Percentiles rank a stretch among this genome's conserved stretches.
Evolutionary conservation across 768 basidiomycete species (phyloP).

Genomic region (Hebeloma cylindrosporum): DNA sequence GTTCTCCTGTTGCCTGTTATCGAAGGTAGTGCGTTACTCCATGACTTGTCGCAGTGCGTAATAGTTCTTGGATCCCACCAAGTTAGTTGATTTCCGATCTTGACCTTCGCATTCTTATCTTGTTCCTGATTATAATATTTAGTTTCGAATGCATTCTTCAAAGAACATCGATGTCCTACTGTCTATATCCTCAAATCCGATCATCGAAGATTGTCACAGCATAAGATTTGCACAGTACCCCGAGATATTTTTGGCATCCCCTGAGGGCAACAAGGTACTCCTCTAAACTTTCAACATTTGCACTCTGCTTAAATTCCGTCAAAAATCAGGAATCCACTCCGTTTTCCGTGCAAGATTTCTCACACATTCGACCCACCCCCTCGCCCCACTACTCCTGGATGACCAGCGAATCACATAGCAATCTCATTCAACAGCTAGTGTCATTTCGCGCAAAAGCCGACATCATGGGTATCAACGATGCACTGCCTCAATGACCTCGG

Average conservation of each 20-base stretch:
- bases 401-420: conserved; percentile 22
- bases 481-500: too few relatives aligned
- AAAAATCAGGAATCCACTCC: conserved; percentile 34
- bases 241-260: conserved; percentile 11
- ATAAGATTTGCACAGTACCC: conserved; percentile 73
- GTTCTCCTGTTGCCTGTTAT: conserved; percentile 66
- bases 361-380: conserved; percentile 71
- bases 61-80: conserved; percentile 81
- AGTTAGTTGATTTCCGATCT: conserved; percentile 40
- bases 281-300: background rate
- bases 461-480: too few relatives aligned
- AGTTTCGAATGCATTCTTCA: conserved; percentile 91
- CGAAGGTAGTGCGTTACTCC: conserved; percentile 71
- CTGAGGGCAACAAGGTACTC: conserved; percentile 19
- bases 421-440: conserved; percentile 6
- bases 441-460: background rate
- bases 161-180: conserved; percentile 63
- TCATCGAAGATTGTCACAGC: conserved; percentile 71
- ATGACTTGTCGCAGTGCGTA: conserved; percentile 59
- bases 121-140: background rate
- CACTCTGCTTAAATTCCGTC: background rate
- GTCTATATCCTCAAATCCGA: conserved; percentile 64
- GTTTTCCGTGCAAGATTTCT: conserved; percentile 76
- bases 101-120: background rate
- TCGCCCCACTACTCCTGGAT: conserved; percentile 80